A percentile compares a stretch with the other conserved stretches of the same genome.
phyloP scores from a whole-genome alignment of 371 early-diverging fungal genomes.

The Syncephalastrum racemosum region DNA sequence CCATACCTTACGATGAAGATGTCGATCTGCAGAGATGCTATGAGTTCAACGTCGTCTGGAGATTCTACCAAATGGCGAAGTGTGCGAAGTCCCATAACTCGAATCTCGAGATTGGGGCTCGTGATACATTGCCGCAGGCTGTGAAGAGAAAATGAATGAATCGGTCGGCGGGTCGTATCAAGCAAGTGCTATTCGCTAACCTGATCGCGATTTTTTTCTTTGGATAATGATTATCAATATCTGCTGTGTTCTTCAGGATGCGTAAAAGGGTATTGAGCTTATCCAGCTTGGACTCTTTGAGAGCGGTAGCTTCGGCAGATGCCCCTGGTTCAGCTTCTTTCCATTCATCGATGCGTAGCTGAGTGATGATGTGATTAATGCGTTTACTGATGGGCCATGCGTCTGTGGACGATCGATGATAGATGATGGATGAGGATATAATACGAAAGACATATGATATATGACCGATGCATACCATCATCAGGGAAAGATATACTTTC shows the following conservation, averaged over 20 bases:
- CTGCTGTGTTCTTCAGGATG: conserved; percentile 45
- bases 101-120: conserved; percentile 51
- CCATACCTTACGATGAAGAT: conserved; percentile 64
- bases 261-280: conserved; percentile 37
- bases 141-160: neutral
- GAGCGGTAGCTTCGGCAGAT: conserved; percentile 9
- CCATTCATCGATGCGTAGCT: conserved; percentile 41
- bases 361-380: conserved; percentile 33
- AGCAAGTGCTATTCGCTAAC: conserved; percentile 14
- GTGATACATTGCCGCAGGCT: conserved; percentile 59
- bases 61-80: conserved; percentile 54
- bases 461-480: conserved; percentile 29
- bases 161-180: neutral
- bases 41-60: conserved; percentile 37
- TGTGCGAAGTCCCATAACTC: conserved; percentile 55
- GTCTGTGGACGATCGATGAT: conserved; percentile 17
- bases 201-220: conserved; percentile 32
- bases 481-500: conserved; percentile 47
- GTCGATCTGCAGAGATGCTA: conserved; percentile 60
- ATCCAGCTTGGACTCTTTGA: conserved; percentile 39
- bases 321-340: conserved; percentile 17
- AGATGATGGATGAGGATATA: neutral
- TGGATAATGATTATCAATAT: conserved; percentile 36
- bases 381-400: conserved; percentile 39
- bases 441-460: conserved; percentile 2